Conservation (phyloP, 2,329 filamentous ascomycete genomes). For the Fusarium succisae region DNA sequence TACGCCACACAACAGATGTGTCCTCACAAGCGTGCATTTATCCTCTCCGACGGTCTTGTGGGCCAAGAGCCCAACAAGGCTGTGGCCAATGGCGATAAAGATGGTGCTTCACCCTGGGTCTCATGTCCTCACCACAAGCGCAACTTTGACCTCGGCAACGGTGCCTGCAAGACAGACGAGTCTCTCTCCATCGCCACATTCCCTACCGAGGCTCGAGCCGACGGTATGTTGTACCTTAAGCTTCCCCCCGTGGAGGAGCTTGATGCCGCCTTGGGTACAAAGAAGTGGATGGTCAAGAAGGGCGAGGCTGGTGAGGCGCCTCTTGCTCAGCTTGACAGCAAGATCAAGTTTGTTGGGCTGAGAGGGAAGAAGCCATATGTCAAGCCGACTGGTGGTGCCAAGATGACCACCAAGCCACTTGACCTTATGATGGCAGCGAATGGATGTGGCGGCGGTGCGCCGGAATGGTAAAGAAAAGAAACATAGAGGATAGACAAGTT, state of each 20-base stretch:
- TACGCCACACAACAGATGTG: constrained; percentile 96
- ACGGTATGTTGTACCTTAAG: constrained; percentile 82
- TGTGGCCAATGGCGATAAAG: constrained; percentile 37
- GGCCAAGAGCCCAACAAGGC: constrained; percentile 65
- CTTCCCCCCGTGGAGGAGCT: constrained; percentile 84
- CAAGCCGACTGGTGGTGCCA: constrained; percentile 45
- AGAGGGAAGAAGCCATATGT: constrained; percentile 56
- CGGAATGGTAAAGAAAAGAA: constrained; percentile 54
- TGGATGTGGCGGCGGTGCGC: constrained; percentile 53
- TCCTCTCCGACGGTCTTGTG: constrained; percentile 85
- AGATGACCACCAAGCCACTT: constrained; percentile 49
- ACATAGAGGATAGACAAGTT: not conserved
- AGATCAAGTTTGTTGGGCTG: constrained; percentile 56
- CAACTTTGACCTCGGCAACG: constrained; percentile 81
- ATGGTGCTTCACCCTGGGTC: constrained; percentile 70
- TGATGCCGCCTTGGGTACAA: constrained; percentile 80
- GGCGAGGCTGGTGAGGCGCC: constrained; percentile 63
- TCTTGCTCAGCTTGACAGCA: constrained; percentile 57
- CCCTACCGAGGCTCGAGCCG: constrained; percentile 73
- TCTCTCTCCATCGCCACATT: constrained; percentile 85
- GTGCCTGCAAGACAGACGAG: constrained; percentile 78
- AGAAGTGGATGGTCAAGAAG: constrained; percentile 80
- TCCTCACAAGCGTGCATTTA: constrained; percentile 89
- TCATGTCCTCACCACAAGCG: constrained; percentile 91
- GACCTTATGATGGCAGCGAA: constrained; percentile 50